A percentile compares a stretch with the other conserved stretches of the same genome.
phyloP scores from a whole-genome alignment of 2,329 filamentous ascomycete species.

The Karstenula rhodostoma region DNA sequence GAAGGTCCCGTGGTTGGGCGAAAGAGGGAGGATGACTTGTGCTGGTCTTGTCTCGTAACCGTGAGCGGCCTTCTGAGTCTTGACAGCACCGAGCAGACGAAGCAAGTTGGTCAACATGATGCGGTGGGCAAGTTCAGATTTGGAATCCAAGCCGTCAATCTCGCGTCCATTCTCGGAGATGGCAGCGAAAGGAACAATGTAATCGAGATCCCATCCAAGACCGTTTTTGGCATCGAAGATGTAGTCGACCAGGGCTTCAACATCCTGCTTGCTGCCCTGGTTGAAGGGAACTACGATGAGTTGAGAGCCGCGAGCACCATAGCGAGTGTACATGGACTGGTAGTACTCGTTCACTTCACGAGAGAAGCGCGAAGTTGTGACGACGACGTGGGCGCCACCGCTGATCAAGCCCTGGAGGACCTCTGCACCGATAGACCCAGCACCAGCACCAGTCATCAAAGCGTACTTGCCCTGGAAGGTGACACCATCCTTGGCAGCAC shows the following conservation, averaged over 20 bases:
- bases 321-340: conserved; percentile 96
- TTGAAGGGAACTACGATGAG: conserved; percentile 99
- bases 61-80: conserved; percentile 84
- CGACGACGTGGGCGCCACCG: conserved; percentile 94
- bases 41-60: conserved; percentile 95
- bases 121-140: conserved; percentile 95
- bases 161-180: conserved; percentile 98
- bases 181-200: conserved; percentile 93
- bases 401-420: conserved; percentile 95
- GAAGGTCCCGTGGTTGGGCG: conserved; percentile 98
- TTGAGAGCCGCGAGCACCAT: conserved; percentile 91
- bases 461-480: conserved; percentile 95
- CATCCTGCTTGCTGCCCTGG: conserved; percentile 97
- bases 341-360: conserved; percentile 99
- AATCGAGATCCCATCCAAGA: conserved; percentile 97
- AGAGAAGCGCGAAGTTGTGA: conserved; percentile 96
- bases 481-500: conserved; percentile 85
- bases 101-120: conserved; percentile 99
- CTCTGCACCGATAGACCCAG: conserved; percentile 96
- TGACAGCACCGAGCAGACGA: conserved; percentile 88
- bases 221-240: conserved; percentile 97
- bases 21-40: conserved; percentile 94
- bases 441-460: conserved; percentile 97
- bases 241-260: conserved; percentile 92
- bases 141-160: conserved; percentile 95